A percentile compares a stretch with the other conserved stretches of the same genome.
These are phyloP conservation scores for Phaffomyces opuntiae DNA, from an alignment of 805 yeast genomes.

Conservation along the genomic window DNA sequence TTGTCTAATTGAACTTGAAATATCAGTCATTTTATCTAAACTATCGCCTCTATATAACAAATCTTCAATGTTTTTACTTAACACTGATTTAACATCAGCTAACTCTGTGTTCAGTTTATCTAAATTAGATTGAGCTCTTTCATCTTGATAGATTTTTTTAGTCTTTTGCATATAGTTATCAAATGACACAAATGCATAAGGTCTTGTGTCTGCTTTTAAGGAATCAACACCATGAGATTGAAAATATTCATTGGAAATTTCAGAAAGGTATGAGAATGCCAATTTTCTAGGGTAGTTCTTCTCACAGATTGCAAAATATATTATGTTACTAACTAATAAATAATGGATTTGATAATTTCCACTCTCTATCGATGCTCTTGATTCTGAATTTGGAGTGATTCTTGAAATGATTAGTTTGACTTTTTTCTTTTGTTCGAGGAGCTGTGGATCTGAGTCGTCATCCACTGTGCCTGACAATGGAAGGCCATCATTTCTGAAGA, in stretches of 20 bases:
- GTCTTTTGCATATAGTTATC: slow-evolving; percentile 78
- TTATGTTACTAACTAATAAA: slow-evolving; percentile 52
- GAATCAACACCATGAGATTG: slow-evolving; percentile 71
- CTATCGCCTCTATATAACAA: slow-evolving; percentile 91
- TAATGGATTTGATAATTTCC: slow-evolving; percentile 72
- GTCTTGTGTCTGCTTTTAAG: slow-evolving; percentile 58
- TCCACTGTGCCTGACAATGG: slow-evolving; percentile 92
- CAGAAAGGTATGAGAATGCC: slow-evolving; percentile 81
- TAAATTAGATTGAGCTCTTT: slow-evolving; percentile 81
- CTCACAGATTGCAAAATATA: slow-evolving; percentile 75
- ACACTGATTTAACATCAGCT: slow-evolving; percentile 88
- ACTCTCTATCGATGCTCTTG: slow-evolving; percentile 78
- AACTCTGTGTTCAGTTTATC: slow-evolving; percentile 83
- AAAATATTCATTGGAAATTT: slow-evolving; percentile 73
- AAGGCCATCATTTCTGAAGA: slow-evolving; percentile 66
- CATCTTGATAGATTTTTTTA: slow-evolving; percentile 82
- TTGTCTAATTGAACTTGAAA: slow-evolving; percentile 69
- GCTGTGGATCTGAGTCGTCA: slow-evolving; percentile 54
- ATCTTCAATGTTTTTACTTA: slow-evolving; percentile 96
- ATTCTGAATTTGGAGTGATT: slow-evolving; percentile 72
- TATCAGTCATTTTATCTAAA: slow-evolving; percentile 84
- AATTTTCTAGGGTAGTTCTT: slow-evolving; percentile 77
- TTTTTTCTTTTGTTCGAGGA: slow-evolving; percentile 76
- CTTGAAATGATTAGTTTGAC: slow-evolving; percentile 70
- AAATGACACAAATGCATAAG: slow-evolving; percentile 84